Conservation (phyloP, 1,139 yeast species). For the Zygosaccharomyces sapae region DNA sequence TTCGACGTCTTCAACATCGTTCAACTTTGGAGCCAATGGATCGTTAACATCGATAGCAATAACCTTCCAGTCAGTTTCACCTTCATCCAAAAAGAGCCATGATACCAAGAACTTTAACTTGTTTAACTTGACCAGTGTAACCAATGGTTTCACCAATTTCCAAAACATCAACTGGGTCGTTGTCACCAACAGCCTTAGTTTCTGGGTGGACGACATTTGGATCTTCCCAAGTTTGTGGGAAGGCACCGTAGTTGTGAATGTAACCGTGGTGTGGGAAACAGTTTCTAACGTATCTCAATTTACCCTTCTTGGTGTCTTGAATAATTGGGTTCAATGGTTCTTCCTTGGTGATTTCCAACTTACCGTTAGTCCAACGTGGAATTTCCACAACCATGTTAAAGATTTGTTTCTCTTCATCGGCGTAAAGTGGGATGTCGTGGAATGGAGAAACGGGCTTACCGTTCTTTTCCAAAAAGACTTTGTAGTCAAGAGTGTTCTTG, state of each 20-base stretch:
- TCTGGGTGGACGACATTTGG: constrained; percentile 61
- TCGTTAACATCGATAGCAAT: constrained; percentile 80
- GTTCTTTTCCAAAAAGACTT: constrained; percentile 66
- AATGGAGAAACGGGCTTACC: constrained; percentile 70
- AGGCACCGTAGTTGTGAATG: constrained; percentile 89
- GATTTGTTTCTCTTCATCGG: constrained; percentile 59
- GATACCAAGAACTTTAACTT: constrained; percentile 80
- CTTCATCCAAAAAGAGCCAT: constrained; percentile 87
- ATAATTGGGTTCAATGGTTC: constrained; percentile 70
- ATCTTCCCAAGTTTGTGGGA: constrained; percentile 96
- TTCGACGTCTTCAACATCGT: constrained; percentile 80
- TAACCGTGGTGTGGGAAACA: constrained; percentile 89
- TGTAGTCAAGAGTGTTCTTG: constrained; percentile 86
- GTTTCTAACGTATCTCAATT: constrained; percentile 78
- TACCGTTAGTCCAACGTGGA: constrained; percentile 89
- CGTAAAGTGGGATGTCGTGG: constrained; percentile 71
- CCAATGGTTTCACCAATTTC: constrained; percentile 77
- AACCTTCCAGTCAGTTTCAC: constrained; percentile 96
- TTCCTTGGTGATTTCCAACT: constrained; percentile 74
- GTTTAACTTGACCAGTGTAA: constrained; percentile 70
- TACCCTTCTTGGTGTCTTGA: constrained; percentile 82
- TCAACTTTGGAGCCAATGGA: constrained; percentile 68
- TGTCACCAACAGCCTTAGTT: constrained; percentile 79
- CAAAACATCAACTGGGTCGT: constrained; percentile 87
- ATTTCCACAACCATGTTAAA: constrained; percentile 86